Evolutionary conservation across 2,329 filamentous ascomycete genomes (phyloP).

Genomic region (Gaeumannomyces tritici): DNA sequence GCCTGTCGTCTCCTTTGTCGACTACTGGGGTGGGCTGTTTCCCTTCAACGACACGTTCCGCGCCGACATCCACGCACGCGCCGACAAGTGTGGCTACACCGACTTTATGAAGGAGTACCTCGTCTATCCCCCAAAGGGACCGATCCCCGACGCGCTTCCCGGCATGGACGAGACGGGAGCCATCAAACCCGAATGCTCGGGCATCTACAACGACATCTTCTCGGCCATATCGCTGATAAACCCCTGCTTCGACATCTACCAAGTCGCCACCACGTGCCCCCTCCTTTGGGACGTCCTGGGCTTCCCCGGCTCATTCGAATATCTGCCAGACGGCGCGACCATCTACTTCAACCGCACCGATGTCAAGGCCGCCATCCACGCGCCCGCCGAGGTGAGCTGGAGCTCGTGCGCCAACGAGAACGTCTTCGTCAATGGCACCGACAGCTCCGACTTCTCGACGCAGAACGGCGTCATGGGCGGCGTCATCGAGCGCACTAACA

Average conservation of each 20-base stretch:
- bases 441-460: constrained; percentile 27
- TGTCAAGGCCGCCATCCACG: constrained; percentile 42
- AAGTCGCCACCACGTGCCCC: constrained; percentile 57
- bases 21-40: constrained; percentile 48
- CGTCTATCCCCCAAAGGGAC: constrained; percentile 54
- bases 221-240: constrained; percentile 39
- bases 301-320: constrained; percentile 52
- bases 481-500: constrained; percentile 63
- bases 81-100: constrained; percentile 49
- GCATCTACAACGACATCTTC: constrained; percentile 45
- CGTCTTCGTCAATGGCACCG: constrained; percentile 24
- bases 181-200: constrained; percentile 38
- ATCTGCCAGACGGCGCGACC: constrained; percentile 49
- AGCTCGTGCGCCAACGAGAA: constrained; percentile 16
- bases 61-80: constrained; percentile 34
- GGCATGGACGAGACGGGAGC: constrained; percentile 26
- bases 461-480: constrained; percentile 47
- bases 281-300: constrained; percentile 37
- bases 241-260: constrained; percentile 64
- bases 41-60: constrained; percentile 48
- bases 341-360: constrained; percentile 44
- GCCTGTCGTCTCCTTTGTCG: constrained; percentile 44
- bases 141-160: constrained; percentile 37
- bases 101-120: constrained; percentile 50
- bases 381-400: constrained; percentile 48